A percentile compares a stretch with the other conserved stretches of the same genome.
Evolutionary conservation across 768 basidiomycete species (phyloP).

Genomic region (Trametes villosa): DNA sequence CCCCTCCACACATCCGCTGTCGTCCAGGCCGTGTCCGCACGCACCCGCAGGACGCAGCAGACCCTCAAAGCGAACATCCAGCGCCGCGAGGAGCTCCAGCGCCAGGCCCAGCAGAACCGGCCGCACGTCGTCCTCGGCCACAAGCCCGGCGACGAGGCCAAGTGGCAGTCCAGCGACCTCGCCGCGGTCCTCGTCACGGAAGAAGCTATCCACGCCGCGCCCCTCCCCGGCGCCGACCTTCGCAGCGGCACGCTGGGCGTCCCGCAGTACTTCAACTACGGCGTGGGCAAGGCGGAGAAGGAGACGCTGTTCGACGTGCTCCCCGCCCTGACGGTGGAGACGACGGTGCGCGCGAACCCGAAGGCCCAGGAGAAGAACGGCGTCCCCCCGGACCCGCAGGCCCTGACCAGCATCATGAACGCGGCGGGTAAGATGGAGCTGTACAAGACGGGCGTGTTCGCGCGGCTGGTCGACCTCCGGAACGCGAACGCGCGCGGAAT

Average conservation of each 20-base stretch:
- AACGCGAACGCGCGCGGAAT: conserved; percentile 91
- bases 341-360: conserved; percentile 12
- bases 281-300: conserved; percentile 62
- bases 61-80: conserved; percentile 49
- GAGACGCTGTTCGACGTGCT: conserved; percentile 68
- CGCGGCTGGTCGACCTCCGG: conserved; percentile 76
- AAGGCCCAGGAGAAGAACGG: not conserved
- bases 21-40: conserved; percentile 35
- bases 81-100: conserved; percentile 48
- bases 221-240: conserved; percentile 11
- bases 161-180: conserved; percentile 73
- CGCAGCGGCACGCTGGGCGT: conserved; percentile 45
- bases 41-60: conserved; percentile 41
- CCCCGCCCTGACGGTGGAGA: conserved; percentile 53
- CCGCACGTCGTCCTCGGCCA: conserved; percentile 81
- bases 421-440: conserved; percentile 35
- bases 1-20: conserved; percentile 54
- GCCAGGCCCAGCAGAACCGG: conserved; percentile 43
- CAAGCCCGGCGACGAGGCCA: conserved; percentile 60
- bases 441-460: conserved; percentile 58
- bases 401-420: not conserved
- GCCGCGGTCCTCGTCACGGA: conserved; percentile 63
- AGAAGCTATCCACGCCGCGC: conserved; percentile 35
- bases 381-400: not conserved
- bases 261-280: conserved; percentile 65